Conservation (phyloP, 768 basidiomycete species). For the Psilocybe cyanescens region DNA sequence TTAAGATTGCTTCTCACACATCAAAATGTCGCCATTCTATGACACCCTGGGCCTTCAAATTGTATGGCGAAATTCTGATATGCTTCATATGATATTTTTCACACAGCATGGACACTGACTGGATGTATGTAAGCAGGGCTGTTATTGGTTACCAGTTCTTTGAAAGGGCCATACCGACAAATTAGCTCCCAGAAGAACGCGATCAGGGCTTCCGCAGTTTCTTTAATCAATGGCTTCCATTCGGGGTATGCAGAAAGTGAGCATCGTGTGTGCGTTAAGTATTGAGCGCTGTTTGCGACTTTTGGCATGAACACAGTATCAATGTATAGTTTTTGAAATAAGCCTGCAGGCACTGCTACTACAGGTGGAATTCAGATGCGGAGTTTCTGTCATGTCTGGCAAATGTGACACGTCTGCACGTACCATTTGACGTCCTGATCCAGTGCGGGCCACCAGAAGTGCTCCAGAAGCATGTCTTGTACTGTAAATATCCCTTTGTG, state of each 20-base stretch:
- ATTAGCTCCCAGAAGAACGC: conserved; percentile 30
- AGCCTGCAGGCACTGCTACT: conserved; percentile 17
- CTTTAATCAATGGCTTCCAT: no score
- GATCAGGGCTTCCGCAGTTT: no score
- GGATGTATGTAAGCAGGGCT: conserved; percentile 1
- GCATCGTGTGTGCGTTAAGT: no score
- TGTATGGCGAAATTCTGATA: conserved; percentile 43
- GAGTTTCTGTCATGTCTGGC: conserved; percentile 29
- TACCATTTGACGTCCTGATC: conserved; percentile 30
- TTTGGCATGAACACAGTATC: no score
- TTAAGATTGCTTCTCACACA: conserved; percentile 30
- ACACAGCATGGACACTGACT: conserved; percentile 12
- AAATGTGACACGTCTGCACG: conserved; percentile 36
- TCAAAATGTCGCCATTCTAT: conserved; percentile 32
- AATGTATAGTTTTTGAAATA: conserved; percentile 33
- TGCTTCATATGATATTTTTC: conserved; percentile 34
- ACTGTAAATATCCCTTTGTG: conserved; percentile 29
- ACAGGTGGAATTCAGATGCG: conserved; percentile 25
- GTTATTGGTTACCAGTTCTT: conserved; percentile 36
- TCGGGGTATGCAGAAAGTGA: no score
- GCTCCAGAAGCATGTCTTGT: conserved; percentile 9
- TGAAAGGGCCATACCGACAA: conserved; percentile 30
- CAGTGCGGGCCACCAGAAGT: conserved; percentile 26
- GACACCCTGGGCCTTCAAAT: conserved; percentile 38
- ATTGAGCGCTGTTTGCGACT: no score